Evolutionary conservation across 257 asterid species (phyloP).

Genomic region (Ballota nigra): DNA sequence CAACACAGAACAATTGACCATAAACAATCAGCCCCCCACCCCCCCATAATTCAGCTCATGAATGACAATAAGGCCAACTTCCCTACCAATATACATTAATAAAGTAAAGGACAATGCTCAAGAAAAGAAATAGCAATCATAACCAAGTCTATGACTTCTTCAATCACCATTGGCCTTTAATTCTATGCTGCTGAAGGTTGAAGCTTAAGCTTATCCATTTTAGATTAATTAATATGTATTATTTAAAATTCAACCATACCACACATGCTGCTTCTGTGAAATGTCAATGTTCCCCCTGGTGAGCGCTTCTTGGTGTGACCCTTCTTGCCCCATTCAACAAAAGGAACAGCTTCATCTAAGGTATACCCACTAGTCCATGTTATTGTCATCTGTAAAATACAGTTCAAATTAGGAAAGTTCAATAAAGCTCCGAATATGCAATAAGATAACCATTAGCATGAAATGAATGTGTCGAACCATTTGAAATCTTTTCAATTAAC

Average conservation of each 20-base stretch:
- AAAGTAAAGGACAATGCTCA: background rate
- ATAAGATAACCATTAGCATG: background rate
- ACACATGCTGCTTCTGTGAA: constrained; percentile 73
- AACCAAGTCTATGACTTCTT: background rate
- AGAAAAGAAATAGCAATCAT: background rate
- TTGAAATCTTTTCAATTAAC: background rate
- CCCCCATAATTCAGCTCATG: no score
- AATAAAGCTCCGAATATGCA: background rate
- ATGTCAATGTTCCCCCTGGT: constrained; percentile 79
- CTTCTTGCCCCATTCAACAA: constrained; percentile 61
- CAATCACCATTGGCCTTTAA: background rate
- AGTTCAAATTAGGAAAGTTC: background rate
- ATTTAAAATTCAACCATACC: constrained; percentile 44
- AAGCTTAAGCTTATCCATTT: background rate
- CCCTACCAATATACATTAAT: no score
- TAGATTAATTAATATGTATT: background rate
- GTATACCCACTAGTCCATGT: constrained; percentile 94
- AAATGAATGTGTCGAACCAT: background rate
- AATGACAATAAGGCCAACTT: background rate
- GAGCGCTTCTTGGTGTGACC: constrained; percentile 42
- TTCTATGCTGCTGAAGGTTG: background rate
- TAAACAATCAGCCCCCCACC: no score
- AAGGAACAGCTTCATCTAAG: constrained; percentile 69
- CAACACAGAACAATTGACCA: no score
- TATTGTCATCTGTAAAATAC: constrained; percentile 67